Conservation (phyloP, 345 rosid species). For the Euphorbia peplus region DNA sequence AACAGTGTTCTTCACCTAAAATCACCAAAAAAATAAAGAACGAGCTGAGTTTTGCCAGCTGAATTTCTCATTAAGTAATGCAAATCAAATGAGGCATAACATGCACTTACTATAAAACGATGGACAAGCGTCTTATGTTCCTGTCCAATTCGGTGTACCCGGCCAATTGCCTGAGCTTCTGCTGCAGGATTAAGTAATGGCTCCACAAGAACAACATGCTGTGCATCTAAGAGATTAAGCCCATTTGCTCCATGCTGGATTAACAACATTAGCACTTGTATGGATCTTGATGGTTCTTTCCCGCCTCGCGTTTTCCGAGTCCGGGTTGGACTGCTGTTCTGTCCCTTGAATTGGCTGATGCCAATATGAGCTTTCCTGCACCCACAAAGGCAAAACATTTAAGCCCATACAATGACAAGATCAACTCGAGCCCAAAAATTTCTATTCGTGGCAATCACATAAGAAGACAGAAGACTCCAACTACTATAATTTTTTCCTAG, state of each 20-base stretch:
- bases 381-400: slow-evolving; percentile 17
- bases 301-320: slow-evolving; percentile 17
- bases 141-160: slow-evolving; percentile 94
- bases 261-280: slow-evolving; percentile 79
- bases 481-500: too few relatives aligned
- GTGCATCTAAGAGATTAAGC: slow-evolving; percentile 91
- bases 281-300: slow-evolving; percentile 31
- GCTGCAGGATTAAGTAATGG: slow-evolving; percentile 95
- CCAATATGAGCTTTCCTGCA: slow-evolving; percentile 82
- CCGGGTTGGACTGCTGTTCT: slow-evolving; percentile 29
- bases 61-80: too few relatives aligned
- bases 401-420: not conserved
- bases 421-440: not conserved
- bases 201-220: slow-evolving; percentile 89
- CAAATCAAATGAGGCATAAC: not conserved
- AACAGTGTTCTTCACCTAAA: slow-evolving; percentile 71
- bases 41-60: too few relatives aligned
- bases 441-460: too few relatives aligned
- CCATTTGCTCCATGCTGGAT: slow-evolving; percentile 98
- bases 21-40: slow-evolving; percentile 5
- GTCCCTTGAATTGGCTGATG: slow-evolving; percentile 71
- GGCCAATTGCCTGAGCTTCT: slow-evolving; percentile 93
- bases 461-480: too few relatives aligned
- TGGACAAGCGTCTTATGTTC: slow-evolving; percentile 73
- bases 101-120: slow-evolving; percentile 69